Evolutionary conservation across 148 eudicot genomes (phyloP).

Genomic region (Spergularia bocconei): DNA sequence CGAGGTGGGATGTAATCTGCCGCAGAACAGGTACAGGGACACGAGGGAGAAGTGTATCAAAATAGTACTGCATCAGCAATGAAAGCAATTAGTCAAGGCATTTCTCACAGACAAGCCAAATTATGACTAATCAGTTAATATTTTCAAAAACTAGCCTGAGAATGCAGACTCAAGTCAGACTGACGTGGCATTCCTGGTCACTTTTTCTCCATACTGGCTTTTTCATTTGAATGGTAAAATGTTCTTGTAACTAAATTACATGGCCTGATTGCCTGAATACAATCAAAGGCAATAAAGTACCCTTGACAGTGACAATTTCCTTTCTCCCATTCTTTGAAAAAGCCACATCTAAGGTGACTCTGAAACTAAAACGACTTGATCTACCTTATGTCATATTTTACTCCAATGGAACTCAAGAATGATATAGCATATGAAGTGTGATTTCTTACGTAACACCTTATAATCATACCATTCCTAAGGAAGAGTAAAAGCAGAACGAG

Average conservation of each 20-base stretch:
- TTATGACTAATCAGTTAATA: not conserved
- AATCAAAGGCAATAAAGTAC: not conserved
- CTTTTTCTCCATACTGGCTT: not conserved
- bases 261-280: not conserved
- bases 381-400: not conserved
- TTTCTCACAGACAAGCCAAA: not conserved
- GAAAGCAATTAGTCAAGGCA: not conserved
- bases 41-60: slow-evolving; percentile 91
- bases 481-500: not conserved
- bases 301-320: not conserved
- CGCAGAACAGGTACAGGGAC: slow-evolving; percentile 82
- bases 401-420: no score
- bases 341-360: not conserved
- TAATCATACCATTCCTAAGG: not conserved
- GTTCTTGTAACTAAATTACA: not conserved
- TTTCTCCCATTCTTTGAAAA: not conserved
- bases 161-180: slow-evolving; percentile 10
- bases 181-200: not conserved
- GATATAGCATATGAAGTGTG: no score
- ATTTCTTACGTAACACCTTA: no score
- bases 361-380: not conserved
- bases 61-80: slow-evolving; percentile 73
- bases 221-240: not conserved
- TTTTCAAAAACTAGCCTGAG: not conserved
- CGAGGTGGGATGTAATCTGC: slow-evolving; percentile 61